Conservation (phyloP, 768 basidiomycete genomes). For the Trametes cinnabarina region DNA sequence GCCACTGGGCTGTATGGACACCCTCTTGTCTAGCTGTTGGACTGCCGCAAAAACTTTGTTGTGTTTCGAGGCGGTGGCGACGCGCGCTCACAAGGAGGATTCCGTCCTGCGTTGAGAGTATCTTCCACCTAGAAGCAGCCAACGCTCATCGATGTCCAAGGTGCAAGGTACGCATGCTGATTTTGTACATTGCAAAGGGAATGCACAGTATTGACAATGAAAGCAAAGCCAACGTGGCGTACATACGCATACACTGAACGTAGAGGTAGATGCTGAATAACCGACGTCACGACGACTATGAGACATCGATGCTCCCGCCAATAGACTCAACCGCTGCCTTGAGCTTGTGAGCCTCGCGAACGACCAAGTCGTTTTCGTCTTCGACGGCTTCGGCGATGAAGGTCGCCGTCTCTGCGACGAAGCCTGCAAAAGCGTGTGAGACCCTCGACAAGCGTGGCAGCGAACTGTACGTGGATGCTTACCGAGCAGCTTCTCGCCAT, state of each 20-base stretch:
- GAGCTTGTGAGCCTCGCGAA: slow-evolving; percentile 62
- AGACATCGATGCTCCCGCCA: slow-evolving; percentile 52
- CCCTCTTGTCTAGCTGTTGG: no score
- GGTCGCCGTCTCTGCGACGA: slow-evolving; percentile 76
- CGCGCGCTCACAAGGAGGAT: no score
- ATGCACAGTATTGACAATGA: neutral
- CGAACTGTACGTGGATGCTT: slow-evolving; percentile 24
- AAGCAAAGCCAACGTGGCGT: no score
- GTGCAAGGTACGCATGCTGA: neutral
- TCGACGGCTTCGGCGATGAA: slow-evolving; percentile 87
- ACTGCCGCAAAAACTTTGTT: no score
- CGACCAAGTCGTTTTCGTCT: slow-evolving; percentile 85
- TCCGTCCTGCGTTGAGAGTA: no score
- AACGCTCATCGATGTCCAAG: no score
- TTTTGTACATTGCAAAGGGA: neutral
- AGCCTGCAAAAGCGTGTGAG: slow-evolving; percentile 43
- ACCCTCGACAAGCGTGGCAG: neutral
- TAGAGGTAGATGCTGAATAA: no score
- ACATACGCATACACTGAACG: no score
- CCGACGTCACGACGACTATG: neutral
- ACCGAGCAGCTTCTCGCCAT: slow-evolving; percentile 77
- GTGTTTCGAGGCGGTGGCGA: no score
- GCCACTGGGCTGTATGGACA: no score
- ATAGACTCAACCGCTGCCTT: slow-evolving; percentile 71
- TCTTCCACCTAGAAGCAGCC: no score